A percentile compares a stretch with the other conserved stretches of the same genome.
Conservation (phyloP, 108 stramenopile species). For the Ochromonas danica region DNA sequence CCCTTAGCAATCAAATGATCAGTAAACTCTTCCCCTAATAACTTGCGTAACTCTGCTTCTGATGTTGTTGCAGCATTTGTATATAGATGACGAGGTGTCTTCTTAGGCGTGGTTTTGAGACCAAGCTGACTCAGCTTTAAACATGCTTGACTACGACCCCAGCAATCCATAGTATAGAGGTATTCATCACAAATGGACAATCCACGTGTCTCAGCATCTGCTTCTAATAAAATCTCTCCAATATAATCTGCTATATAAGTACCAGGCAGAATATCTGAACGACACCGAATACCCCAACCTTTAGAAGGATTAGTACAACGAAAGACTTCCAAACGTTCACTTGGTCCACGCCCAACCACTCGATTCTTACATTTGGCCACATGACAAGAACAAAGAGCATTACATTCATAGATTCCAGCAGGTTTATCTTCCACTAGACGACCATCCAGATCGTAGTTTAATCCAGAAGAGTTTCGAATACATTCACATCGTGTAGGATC, state of each 20-base stretch:
- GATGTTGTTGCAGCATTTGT: too few relatives aligned
- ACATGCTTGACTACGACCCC: conserved; percentile 5
- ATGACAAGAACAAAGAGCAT: conserved; percentile 10
- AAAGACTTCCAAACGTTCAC: conserved; percentile 22
- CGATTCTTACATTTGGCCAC: neutral
- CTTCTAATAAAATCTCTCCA: conserved; percentile 45
- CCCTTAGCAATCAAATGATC: too few relatives aligned
- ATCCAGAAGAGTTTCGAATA: neutral
- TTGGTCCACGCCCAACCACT: neutral
- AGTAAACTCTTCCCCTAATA: too few relatives aligned
- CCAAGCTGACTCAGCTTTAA: neutral
- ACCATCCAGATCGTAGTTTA: neutral
- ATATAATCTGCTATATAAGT: conserved; percentile 50
- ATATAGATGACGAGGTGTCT: too few relatives aligned
- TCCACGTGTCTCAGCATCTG: conserved; percentile 39
- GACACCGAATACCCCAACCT: conserved; percentile 51
- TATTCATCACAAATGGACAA: conserved; percentile 43
- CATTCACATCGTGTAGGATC: conserved; percentile 13
- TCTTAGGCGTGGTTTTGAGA: neutral
- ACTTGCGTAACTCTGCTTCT: too few relatives aligned
- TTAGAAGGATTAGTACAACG: conserved; percentile 10
- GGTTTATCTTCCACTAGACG: neutral
- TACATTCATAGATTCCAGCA: conserved; percentile 22
- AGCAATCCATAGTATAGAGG: conserved; percentile 42
- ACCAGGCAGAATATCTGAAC: conserved; percentile 40